Base-by-base conservation (phyloP, 371 early-diverging fungal species). In the Caulochytrium protostelioides region DNA sequence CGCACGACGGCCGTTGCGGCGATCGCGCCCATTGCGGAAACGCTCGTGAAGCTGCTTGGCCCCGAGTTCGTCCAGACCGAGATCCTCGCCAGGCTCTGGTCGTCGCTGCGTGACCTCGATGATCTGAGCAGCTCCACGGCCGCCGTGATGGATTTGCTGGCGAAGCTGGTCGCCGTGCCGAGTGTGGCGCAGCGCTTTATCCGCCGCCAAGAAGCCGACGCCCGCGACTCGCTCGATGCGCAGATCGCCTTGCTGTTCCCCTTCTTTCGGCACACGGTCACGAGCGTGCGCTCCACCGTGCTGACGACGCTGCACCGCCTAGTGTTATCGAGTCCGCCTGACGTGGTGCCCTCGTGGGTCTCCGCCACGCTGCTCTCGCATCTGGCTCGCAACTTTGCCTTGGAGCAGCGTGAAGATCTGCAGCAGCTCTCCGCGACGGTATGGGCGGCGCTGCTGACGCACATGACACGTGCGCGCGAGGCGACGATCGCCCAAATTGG, bases 61-160 rank as follows among this genome's bases (percentile, higher is more conserved):
- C 60, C 76, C 1, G 55, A 66, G 2, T 65, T 68, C 4, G 30
- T 61, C 8, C 70, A 79, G 17, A 58, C 65, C 4, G 64, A 66
- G 30, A 70, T 95, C 6, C 65, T 89, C 15, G 52, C 54, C 8
- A 74, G 76, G 6, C 61, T 90, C 2, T 89, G 86, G 85, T 72
- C 77, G 31, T 82, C 79, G 41, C 50, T 94, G 25, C 32, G 42
- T 33, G 55, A 57, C 25, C 43, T 64, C 39, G 92, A 91, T 41
- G 92, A 91, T 46, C 54, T 91, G 44, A 81, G 87, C 1, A 76
- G 90, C 0, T 85, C 90, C 0, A 90, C 85, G 0, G 80, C 78
- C 0, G 76, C 76, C 21, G 80, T 91, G 8, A 85, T 91, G 89
- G 87, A 83, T 35, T 62, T 94, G 23, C 65, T 89, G 34, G 80